phyloP scores from a whole-genome alignment of 495 filamentous ascomycete species.

The Neurospora sublineolata region DNA sequence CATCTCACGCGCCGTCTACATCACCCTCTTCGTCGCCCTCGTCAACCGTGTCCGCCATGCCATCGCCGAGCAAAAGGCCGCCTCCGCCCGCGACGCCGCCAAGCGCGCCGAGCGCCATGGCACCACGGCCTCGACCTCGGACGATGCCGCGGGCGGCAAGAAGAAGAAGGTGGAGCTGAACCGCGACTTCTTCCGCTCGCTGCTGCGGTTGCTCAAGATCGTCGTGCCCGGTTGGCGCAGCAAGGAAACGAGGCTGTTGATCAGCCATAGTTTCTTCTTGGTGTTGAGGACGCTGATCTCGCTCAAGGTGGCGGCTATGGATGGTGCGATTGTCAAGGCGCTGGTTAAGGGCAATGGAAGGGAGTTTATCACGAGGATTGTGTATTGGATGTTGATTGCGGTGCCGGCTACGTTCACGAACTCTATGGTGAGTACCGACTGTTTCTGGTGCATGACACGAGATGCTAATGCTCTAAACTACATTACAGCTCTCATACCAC shows the following conservation, averaged over 20 bases:
- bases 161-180: slow-evolving; percentile 88
- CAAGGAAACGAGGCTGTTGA: slow-evolving; percentile 73
- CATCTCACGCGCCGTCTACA: slow-evolving; percentile 83
- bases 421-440: slow-evolving; percentile 64
- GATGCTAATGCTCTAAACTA: not conserved
- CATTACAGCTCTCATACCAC: slow-evolving; percentile 78
- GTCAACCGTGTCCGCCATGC: slow-evolving; percentile 84
- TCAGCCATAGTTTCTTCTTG: slow-evolving; percentile 73
- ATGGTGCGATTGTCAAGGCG: slow-evolving; percentile 81
- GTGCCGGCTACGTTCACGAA: slow-evolving; percentile 98
- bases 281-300: slow-evolving; percentile 83
- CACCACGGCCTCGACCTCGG: slow-evolving; percentile 34
- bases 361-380: slow-evolving; percentile 77
- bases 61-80: slow-evolving; percentile 84
- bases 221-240: slow-evolving; percentile 82
- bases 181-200: slow-evolving; percentile 82
- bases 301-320: slow-evolving; percentile 90
- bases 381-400: slow-evolving; percentile 98
- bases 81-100: slow-evolving; percentile 59
- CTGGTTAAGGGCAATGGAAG: slow-evolving; percentile 83
- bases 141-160: slow-evolving; percentile 26
- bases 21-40: slow-evolving; percentile 81
- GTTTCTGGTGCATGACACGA: not conserved
- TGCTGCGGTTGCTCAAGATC: slow-evolving; percentile 70
- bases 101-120: slow-evolving; percentile 45